Conservation (phyloP, 192 early-diverging fungal species). For the Mortierella alpina region DNA sequence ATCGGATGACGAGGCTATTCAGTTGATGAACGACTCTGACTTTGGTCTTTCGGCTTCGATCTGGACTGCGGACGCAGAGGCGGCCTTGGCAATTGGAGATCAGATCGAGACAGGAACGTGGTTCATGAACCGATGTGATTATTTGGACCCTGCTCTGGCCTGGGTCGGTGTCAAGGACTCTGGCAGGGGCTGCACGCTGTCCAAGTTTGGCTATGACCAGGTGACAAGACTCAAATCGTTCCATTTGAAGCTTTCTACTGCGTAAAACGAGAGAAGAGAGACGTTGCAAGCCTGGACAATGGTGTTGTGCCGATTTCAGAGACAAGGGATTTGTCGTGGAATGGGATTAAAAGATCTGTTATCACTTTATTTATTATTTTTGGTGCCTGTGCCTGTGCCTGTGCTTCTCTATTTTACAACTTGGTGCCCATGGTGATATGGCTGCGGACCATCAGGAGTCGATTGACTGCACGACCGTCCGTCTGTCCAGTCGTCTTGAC, state of each 20-base stretch:
- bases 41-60: conserved; percentile 85
- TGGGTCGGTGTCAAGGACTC: conserved; percentile 85
- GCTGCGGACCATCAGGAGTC: conserved; percentile 41
- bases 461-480: conserved; percentile 33
- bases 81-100: conserved; percentile 70
- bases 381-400: neutral
- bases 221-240: conserved; percentile 77
- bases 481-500: conserved; percentile 32
- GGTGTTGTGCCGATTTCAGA: neutral
- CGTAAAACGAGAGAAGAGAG: conserved; percentile 1
- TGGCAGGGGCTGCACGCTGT: conserved; percentile 77
- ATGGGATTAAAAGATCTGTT: neutral
- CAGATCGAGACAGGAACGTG: conserved; percentile 81
- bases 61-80: conserved; percentile 76
- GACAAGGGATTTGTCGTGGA: neutral
- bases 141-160: conserved; percentile 81
- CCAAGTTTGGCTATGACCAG: conserved; percentile 77
- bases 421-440: conserved; percentile 51
- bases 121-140: conserved; percentile 89
- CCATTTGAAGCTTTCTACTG: conserved; percentile 63
- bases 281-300: neutral
- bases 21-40: conserved; percentile 82
- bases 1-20: conserved; percentile 80
- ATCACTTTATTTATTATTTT: neutral
- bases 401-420: conserved; percentile 1